These are phyloP conservation scores for Didymosphaeria variabile DNA, from an alignment of 2,329 filamentous ascomycete species.

Conservation along the genomic window DNA sequence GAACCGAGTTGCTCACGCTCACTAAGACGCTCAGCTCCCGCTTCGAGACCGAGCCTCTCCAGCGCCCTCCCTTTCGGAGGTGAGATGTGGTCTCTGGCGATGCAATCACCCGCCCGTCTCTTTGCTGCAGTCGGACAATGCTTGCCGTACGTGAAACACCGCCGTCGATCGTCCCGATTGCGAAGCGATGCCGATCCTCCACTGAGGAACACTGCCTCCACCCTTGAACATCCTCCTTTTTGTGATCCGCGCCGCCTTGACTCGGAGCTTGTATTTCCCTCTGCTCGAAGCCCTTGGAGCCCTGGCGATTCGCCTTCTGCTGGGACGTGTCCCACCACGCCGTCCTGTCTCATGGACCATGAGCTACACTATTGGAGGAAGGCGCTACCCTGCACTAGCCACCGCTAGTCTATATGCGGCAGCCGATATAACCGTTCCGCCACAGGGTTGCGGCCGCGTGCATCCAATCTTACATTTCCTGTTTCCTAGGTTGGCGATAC, in stretches of 20 bases:
- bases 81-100: background rate
- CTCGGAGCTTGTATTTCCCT: background rate
- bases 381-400: background rate
- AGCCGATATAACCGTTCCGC: conserved; percentile 2
- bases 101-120: background rate
- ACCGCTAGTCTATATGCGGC: conserved; percentile 1
- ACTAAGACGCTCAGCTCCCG: background rate
- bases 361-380: background rate
- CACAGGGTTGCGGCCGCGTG: background rate
- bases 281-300: background rate
- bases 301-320: no score
- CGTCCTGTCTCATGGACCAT: background rate
- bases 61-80: background rate
- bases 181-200: conserved; percentile 7
- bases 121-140: background rate
- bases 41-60: background rate
- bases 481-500: conserved; percentile 4
- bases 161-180: background rate
- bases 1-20: background rate
- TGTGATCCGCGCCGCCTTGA: background rate
- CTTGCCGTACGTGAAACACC: conserved; percentile 8
- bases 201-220: background rate
- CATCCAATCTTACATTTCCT: conserved; percentile 10
- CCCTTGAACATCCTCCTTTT: background rate
- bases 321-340: background rate